Evolutionary conservation across 2,329 filamentous ascomycete species (phyloP).

Genomic region (Capronia americana): DNA sequence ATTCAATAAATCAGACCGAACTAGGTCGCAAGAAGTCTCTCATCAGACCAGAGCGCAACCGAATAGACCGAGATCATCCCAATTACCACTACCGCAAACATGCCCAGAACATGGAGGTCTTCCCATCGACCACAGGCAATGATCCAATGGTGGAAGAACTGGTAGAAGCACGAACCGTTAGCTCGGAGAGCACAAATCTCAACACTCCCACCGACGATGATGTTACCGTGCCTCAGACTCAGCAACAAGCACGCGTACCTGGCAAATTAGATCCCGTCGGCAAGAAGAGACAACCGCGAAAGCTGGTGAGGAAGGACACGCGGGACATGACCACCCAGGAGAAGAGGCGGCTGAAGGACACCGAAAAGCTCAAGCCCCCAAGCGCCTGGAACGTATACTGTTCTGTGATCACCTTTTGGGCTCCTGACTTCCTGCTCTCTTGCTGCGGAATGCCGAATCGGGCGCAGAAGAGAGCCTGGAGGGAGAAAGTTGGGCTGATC

Average conservation of each 20-base stretch:
- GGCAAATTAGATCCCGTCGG: conserved; percentile 36
- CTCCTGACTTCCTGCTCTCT: conserved; percentile 79
- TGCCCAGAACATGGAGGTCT: conserved; percentile 87
- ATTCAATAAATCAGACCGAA: conserved; percentile 50
- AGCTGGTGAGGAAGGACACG: conserved; percentile 68
- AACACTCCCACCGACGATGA: conserved; percentile 50
- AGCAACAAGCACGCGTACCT: conserved; percentile 45
- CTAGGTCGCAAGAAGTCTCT: conserved; percentile 81
- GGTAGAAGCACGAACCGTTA: conserved; percentile 59
- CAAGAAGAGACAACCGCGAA: conserved; percentile 57
- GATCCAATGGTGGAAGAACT: conserved; percentile 82
- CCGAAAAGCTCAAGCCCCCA: conserved; percentile 73
- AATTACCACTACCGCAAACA: conserved; percentile 97
- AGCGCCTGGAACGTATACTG: conserved; percentile 97
- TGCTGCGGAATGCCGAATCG: conserved; percentile 86
- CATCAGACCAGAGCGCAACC: conserved; percentile 84
- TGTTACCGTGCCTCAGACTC: conserved; percentile 36
- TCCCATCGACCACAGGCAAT: conserved; percentile 90
- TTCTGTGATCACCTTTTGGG: conserved; percentile 92
- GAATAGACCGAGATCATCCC: conserved; percentile 84
- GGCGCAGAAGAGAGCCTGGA: conserved; percentile 90
- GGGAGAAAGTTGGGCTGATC: conserved; percentile 96
- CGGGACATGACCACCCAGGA: conserved; percentile 66
- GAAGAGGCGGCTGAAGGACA: conserved; percentile 63
- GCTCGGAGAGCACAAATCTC: conserved; percentile 68